Evolutionary conservation across 2,329 filamentous ascomycete genomes (phyloP).

Genomic region (Fusarium buxicola): DNA sequence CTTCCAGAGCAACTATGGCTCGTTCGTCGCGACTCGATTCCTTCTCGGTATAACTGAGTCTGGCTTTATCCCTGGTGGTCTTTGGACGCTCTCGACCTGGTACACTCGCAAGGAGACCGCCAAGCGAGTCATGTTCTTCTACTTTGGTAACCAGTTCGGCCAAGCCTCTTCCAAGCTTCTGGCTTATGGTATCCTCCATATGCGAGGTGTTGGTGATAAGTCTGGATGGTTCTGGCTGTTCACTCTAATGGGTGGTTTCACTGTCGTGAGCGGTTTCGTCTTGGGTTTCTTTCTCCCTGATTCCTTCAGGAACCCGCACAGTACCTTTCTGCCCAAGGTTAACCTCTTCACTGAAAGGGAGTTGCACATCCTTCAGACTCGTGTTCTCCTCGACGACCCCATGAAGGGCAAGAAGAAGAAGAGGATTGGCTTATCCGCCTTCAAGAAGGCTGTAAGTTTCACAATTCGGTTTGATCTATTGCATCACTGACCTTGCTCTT

Average conservation of each 20-base stretch:
- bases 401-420: conserved; percentile 62
- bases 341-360: conserved; percentile 54
- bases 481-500: conserved; percentile 1
- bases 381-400: conserved; percentile 57
- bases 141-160: conserved; percentile 66
- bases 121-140: conserved; percentile 65
- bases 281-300: conserved; percentile 59
- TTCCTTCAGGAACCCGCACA: conserved; percentile 57
- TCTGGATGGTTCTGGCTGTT: conserved; percentile 70
- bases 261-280: conserved; percentile 57
- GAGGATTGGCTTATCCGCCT: conserved; percentile 56
- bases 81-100: conserved; percentile 66
- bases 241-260: conserved; percentile 64
- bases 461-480: accelerated
- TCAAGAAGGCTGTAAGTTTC: conserved; percentile 56
- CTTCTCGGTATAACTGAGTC: conserved; percentile 65
- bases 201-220: conserved; percentile 59
- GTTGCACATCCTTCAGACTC: conserved; percentile 55
- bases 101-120: conserved; percentile 65
- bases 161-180: conserved; percentile 53
- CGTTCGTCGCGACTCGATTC: conserved; percentile 62
- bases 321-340: conserved; percentile 53
- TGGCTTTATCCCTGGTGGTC: conserved; percentile 65
- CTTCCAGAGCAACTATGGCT: conserved; percentile 60
- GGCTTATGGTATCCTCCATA: conserved; percentile 61